Conservation (phyloP, 768 basidiomycete genomes). For the Phylloporus arenicola region DNA sequence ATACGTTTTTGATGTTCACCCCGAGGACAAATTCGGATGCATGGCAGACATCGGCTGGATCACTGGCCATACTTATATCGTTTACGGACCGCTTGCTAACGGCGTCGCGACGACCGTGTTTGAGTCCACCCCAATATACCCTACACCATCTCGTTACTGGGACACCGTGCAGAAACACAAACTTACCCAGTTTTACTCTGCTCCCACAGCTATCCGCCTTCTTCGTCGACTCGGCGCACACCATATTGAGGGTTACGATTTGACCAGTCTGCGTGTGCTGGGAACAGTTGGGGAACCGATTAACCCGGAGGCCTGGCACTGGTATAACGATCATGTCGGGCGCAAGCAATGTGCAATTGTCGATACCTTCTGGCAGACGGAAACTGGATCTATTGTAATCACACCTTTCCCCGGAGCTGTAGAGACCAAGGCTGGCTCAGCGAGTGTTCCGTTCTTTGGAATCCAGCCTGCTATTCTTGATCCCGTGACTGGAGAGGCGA, state of each 20-base stretch:
- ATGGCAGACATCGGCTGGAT: conserved; percentile 99
- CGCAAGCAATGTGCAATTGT: conserved; percentile 85
- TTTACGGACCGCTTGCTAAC: conserved; percentile 90
- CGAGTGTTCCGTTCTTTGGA: conserved; percentile 98
- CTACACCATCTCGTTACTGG: conserved; percentile 96
- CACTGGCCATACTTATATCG: conserved; percentile 95
- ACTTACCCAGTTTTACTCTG: conserved; percentile 93
- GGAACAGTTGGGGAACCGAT: conserved; percentile 97
- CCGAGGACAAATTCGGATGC: conserved; percentile 94
- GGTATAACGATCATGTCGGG: conserved; percentile 97
- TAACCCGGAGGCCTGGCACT: conserved; percentile 98
- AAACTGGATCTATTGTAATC: conserved; percentile 93
- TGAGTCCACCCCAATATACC: conserved; percentile 96
- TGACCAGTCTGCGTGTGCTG: conserved; percentile 77
- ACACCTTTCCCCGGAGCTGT: conserved; percentile 96
- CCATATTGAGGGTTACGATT: conserved; percentile 78
- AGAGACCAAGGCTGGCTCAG: conserved; percentile 92
- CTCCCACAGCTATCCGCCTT: conserved; percentile 92
- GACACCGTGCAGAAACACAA: conserved; percentile 89
- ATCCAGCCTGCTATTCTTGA: conserved; percentile 87
- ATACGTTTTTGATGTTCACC: conserved; percentile 96
- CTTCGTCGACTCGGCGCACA: conserved; percentile 81
- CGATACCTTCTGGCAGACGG: conserved; percentile 97
- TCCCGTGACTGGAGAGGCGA: conserved; percentile 64
- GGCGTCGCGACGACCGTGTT: conserved; percentile 86